phyloP scores from a whole-genome alignment of 1,284 basidiomycete species.

The Stereum hirsutum region DNA sequence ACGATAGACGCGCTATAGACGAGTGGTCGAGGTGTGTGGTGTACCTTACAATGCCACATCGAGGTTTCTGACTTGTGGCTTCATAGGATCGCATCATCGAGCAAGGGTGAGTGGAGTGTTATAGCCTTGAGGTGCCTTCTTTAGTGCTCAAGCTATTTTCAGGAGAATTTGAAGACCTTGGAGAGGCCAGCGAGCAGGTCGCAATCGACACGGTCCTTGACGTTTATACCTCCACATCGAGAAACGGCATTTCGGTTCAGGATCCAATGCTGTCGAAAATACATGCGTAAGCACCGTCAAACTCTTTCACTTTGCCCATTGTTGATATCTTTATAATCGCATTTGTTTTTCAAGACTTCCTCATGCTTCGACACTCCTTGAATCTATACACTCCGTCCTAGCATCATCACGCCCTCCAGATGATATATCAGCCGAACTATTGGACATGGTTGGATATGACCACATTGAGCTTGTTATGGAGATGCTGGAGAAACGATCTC shows the following conservation, averaged over 20 bases:
- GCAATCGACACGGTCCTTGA: constrained; percentile 10
- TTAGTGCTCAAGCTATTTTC: not conserved
- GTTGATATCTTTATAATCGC: constrained; percentile 2
- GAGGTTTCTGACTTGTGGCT: too few relatives aligned
- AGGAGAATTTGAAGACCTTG: not conserved
- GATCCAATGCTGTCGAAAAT: constrained; percentile 17
- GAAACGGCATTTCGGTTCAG: constrained; percentile 1
- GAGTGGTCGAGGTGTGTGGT: constrained; percentile 25
- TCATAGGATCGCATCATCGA: too few relatives aligned
- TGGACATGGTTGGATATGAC: constrained; percentile 84
- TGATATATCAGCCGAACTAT: constrained; percentile 71
- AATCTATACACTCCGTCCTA: constrained; percentile 21
- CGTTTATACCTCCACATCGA: constrained; percentile 5
- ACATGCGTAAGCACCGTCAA: constrained; percentile 21
- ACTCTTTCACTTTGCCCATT: constrained; percentile 6
- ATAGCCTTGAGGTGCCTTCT: not conserved
- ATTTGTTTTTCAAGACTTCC: too few relatives aligned
- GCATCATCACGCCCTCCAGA: constrained; percentile 39
- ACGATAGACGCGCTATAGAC: constrained; percentile 23
- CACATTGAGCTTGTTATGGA: constrained; percentile 64
- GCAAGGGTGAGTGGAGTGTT: not conserved
- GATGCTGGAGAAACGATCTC: constrained; percentile 39
- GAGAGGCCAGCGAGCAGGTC: not conserved
- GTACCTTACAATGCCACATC: not conserved
- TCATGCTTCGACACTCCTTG: constrained; percentile 19